Conservation (phyloP, 2,329 filamentous ascomycete genomes). For the Colletotrichum siamense region DNA sequence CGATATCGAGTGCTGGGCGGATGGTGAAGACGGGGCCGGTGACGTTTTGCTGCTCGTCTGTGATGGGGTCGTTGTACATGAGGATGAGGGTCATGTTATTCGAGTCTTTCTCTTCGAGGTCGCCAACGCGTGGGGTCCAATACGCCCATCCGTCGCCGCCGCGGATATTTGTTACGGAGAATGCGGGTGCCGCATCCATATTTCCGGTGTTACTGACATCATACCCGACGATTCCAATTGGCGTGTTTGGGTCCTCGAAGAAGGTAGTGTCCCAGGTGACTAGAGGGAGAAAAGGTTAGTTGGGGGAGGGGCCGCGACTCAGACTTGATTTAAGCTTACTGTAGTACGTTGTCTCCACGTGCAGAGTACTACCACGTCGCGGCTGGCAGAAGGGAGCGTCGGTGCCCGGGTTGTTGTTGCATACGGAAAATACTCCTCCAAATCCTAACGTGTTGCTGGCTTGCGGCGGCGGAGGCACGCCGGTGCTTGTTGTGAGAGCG, state of each 20-base stretch:
- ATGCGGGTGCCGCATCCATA: constrained; percentile 20
- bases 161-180: constrained; percentile 20
- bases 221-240: constrained; percentile 24
- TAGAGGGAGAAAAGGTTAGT: constrained; percentile 13
- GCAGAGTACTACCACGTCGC: constrained; percentile 29
- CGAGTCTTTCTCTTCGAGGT: constrained; percentile 23
- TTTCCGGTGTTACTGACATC: constrained; percentile 11
- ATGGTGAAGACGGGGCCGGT: constrained; percentile 31
- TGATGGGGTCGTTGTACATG: constrained; percentile 23
- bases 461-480: constrained; percentile 34
- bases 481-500: constrained; percentile 32
- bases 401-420: constrained; percentile 28
- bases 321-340: constrained; percentile 26
- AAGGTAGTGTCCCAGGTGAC: constrained; percentile 36
- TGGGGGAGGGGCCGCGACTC: background rate
- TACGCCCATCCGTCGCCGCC: constrained; percentile 33
- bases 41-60: constrained; percentile 17
- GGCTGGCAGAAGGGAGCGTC: constrained; percentile 39
- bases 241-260: constrained; percentile 27
- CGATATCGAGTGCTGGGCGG: background rate
- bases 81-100: constrained; percentile 27
- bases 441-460: constrained; percentile 27
- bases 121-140: constrained; percentile 27
- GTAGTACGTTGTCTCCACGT: constrained; percentile 36
- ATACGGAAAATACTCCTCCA: constrained; percentile 34